Conservation (phyloP, 768 basidiomycete species). For the Neoboletus brunneissimus region DNA sequence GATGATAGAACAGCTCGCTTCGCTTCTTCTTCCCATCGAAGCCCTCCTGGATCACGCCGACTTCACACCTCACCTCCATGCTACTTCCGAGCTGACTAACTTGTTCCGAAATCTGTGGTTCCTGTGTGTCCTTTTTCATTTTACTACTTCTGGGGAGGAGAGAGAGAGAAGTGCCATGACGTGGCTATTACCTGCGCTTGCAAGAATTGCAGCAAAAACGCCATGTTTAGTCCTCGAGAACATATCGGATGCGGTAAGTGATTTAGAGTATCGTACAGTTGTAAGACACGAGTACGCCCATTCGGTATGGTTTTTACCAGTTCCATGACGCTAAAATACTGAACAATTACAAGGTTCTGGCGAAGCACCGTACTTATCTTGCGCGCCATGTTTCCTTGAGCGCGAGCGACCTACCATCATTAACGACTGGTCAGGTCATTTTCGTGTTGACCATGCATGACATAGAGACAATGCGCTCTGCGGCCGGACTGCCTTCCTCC, state of each 20-base stretch:
- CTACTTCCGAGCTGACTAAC: constrained; percentile 59
- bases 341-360: constrained; percentile 52
- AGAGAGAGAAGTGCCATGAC: constrained; percentile 64
- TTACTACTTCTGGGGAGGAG: constrained; percentile 48
- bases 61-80: constrained; percentile 56
- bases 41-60: constrained; percentile 72
- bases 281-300: constrained; percentile 82
- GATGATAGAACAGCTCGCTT: constrained; percentile 84
- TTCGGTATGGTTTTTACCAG: constrained; percentile 48
- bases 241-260: constrained; percentile 78
- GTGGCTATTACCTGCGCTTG: constrained; percentile 75
- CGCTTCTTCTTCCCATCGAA: constrained; percentile 87
- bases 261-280: constrained; percentile 90
- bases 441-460: constrained; percentile 85
- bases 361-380: constrained; percentile 63
- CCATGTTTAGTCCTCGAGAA: constrained; percentile 82
- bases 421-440: constrained; percentile 81
- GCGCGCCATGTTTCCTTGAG: constrained; percentile 64
- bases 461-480: constrained; percentile 83
- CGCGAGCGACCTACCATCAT: constrained; percentile 62
- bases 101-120: constrained; percentile 96
- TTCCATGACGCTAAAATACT: not conserved
- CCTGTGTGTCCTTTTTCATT: constrained; percentile 81
- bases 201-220: constrained; percentile 81
- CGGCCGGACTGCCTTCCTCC: constrained; percentile 74